Percentiles rank a stretch among this genome's conserved stretches.
Evolutionary conservation across 2,329 filamentous ascomycete genomes (phyloP).

Genomic region (Aspergillus alliaceus): DNA sequence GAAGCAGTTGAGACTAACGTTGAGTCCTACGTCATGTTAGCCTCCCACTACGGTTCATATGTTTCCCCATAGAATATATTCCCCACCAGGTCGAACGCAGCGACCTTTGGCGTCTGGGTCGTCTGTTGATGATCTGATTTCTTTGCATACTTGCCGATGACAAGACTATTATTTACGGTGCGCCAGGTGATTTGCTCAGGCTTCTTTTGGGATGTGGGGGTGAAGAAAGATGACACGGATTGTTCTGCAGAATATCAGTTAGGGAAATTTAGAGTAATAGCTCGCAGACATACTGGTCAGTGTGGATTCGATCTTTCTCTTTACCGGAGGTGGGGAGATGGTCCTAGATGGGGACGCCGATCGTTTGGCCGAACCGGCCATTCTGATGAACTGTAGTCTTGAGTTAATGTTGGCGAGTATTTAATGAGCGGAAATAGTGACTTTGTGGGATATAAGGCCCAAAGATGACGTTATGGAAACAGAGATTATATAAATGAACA

Average conservation of each 20-base stretch:
- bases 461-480: not conserved
- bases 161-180: constrained; percentile 65
- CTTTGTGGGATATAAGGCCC: not conserved
- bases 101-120: constrained; percentile 34
- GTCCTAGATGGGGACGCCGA: constrained; percentile 37
- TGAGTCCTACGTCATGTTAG: constrained; percentile 62
- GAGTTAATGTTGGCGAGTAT: constrained; percentile 7
- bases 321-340: constrained; percentile 59
- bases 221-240: constrained; percentile 83
- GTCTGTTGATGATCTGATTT: constrained; percentile 19
- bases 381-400: constrained; percentile 18
- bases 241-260: constrained; percentile 27
- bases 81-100: constrained; percentile 50
- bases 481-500: not conserved
- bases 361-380: constrained; percentile 36
- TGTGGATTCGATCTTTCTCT: constrained; percentile 55
- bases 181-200: constrained; percentile 74
- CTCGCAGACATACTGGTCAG: constrained; percentile 58
- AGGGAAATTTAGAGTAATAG: too few species aligned
- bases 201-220: constrained; percentile 78
- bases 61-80: not conserved
- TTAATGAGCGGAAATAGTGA: not conserved
- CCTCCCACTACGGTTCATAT: not conserved
- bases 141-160: constrained; percentile 71
- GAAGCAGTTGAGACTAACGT: constrained; percentile 80